Evolutionary conservation across 495 filamentous ascomycete genomes (phyloP).

Genomic region (Penicillium argentinense): DNA sequence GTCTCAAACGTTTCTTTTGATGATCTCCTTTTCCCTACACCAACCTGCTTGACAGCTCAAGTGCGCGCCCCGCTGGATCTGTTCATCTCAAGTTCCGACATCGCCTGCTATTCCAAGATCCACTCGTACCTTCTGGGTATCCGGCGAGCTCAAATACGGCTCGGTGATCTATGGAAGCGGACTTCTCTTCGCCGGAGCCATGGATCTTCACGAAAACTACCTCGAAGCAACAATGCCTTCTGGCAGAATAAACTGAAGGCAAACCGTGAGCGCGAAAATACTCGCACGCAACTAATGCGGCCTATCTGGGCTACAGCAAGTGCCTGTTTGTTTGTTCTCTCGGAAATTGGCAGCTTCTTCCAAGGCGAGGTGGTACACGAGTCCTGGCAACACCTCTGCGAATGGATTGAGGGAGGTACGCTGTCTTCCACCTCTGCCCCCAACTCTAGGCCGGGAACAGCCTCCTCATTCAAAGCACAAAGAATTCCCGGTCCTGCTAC

Average conservation of each 20-base stretch:
- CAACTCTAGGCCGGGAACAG: constrained; percentile 40
- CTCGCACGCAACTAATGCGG: constrained; percentile 63
- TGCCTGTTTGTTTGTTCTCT: constrained; percentile 82
- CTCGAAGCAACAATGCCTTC: constrained; percentile 57
- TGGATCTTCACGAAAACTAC: constrained; percentile 65
- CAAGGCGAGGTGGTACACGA: constrained; percentile 85
- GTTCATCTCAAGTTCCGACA: constrained; percentile 73
- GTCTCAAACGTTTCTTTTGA: constrained; percentile 57
- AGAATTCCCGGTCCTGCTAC: not conserved
- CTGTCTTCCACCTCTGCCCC: constrained; percentile 15
- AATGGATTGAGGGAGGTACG: constrained; percentile 52
- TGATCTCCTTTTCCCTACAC: constrained; percentile 78
- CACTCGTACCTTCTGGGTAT: constrained; percentile 85
- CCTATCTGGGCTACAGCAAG: constrained; percentile 84
- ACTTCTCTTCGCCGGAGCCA: constrained; percentile 72
- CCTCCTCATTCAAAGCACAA: constrained; percentile 29
- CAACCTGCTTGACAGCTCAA: constrained; percentile 68
- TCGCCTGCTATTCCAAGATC: constrained; percentile 76
- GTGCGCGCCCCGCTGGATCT: constrained; percentile 82
- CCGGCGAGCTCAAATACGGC: constrained; percentile 74
- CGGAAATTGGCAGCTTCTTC: constrained; percentile 80
- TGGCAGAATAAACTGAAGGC: constrained; percentile 54
- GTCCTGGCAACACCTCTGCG: constrained; percentile 63
- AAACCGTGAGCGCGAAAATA: constrained; percentile 58
- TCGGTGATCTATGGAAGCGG: constrained; percentile 83